These are phyloP conservation scores for Aspergillus phoenicis DNA, from an alignment of 2,329 filamentous ascomycete species.

Conservation along the genomic window DNA sequence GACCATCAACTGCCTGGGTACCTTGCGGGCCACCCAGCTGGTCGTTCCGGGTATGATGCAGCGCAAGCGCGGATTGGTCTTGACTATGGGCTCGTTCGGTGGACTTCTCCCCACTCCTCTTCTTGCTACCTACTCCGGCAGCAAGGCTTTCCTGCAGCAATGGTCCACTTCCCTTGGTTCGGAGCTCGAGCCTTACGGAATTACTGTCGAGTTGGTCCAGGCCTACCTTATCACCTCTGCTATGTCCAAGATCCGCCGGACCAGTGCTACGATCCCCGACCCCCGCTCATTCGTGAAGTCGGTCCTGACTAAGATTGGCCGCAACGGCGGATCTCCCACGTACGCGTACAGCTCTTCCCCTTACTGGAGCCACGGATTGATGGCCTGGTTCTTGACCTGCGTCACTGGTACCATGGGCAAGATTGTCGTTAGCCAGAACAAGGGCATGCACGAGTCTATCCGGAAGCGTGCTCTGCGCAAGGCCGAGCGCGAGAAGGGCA, in stretches of 20 bases:
- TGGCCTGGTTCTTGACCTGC: slow-evolving; percentile 76
- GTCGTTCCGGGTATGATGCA: slow-evolving; percentile 82
- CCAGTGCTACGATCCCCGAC: slow-evolving; percentile 76
- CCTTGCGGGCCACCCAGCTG: slow-evolving; percentile 82
- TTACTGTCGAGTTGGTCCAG: slow-evolving; percentile 88
- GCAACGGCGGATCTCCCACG: slow-evolving; percentile 73
- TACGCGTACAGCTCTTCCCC: slow-evolving; percentile 85
- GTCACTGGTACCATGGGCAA: slow-evolving; percentile 61
- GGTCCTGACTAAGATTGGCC: slow-evolving; percentile 77
- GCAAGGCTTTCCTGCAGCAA: slow-evolving; percentile 96
- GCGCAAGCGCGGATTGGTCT: slow-evolving; percentile 81
- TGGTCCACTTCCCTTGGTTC: slow-evolving; percentile 86
- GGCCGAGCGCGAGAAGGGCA: slow-evolving; percentile 74
- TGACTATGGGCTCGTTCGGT: slow-evolving; percentile 97
- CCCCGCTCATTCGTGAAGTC: slow-evolving; percentile 80
- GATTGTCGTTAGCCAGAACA: slow-evolving; percentile 63
- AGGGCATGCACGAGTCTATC: slow-evolving; percentile 78
- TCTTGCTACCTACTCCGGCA: slow-evolving; percentile 93
- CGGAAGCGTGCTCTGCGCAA: slow-evolving; percentile 80
- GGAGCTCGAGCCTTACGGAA: slow-evolving; percentile 77
- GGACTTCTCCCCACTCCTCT: slow-evolving; percentile 90
- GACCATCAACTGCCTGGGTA: slow-evolving; percentile 91
- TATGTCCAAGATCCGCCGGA: slow-evolving; percentile 91
- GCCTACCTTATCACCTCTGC: slow-evolving; percentile 92
- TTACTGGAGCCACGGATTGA: slow-evolving; percentile 86